A percentile compares a stretch with the other conserved stretches of the same genome.
phyloP scores from a whole-genome alignment of 2,329 filamentous ascomycete genomes.

The Botrytis galanthina region DNA sequence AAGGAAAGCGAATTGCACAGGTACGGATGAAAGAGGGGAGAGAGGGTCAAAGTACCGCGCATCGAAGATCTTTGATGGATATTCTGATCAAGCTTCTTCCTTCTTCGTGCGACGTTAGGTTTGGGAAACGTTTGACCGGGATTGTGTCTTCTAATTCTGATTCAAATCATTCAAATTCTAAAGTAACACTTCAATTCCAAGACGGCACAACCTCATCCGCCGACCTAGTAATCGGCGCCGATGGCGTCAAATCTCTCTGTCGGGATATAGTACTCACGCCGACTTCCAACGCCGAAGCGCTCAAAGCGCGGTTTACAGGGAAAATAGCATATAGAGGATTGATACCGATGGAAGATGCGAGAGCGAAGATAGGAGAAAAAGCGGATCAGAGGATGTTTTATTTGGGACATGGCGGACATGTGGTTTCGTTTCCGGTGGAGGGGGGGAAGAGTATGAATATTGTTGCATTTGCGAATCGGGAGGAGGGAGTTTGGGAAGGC shows the following conservation, averaged over 20 bases:
- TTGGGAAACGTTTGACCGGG: not conserved
- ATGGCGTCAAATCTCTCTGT: slow-evolving; percentile 1
- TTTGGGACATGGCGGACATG: slow-evolving; percentile 54
- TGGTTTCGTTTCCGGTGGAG: slow-evolving; percentile 41
- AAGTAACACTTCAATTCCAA: not conserved
- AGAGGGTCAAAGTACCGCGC: slow-evolving; percentile 6
- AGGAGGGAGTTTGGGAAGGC: slow-evolving; percentile 39
- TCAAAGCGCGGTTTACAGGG: slow-evolving; percentile 5
- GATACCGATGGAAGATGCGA: slow-evolving; percentile 50
- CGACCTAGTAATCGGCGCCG: not conserved
- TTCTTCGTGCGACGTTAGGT: not conserved
- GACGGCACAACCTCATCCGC: not conserved
- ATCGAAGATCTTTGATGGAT: slow-evolving; percentile 10
- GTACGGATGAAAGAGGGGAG: slow-evolving; percentile 7
- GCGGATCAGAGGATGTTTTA: slow-evolving; percentile 43
- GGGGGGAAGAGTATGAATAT: slow-evolving; percentile 56
- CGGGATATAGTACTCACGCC: slow-evolving; percentile 1
- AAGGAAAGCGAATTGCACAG: not conserved
- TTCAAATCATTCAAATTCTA: not conserved
- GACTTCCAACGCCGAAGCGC: not conserved
- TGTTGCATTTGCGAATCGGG: slow-evolving; percentile 35
- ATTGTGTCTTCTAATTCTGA: not conserved
- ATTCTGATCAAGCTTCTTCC: slow-evolving; percentile 2
- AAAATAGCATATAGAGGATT: slow-evolving; percentile 55
- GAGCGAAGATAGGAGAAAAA: not conserved